Evolutionary conservation across 2,329 filamentous ascomycete genomes (phyloP), one percentile per base, ranked within the genome.

Genomic region (Gliomastix tumulicola): DNA sequence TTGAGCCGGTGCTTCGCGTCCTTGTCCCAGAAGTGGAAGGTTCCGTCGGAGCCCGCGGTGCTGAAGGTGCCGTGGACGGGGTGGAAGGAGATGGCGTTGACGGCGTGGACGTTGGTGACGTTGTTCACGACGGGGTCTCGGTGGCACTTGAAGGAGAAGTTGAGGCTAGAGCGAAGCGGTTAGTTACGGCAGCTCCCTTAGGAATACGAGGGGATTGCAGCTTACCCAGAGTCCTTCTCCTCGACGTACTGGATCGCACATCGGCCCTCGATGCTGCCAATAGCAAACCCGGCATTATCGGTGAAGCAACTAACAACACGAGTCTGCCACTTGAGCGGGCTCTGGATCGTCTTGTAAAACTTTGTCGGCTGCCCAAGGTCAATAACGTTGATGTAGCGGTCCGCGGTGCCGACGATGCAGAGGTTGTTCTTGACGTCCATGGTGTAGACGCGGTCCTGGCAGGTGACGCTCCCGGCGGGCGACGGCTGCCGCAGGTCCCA

Each of bases 91-190:
- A 98, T 98, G 49, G 88, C 84, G 66, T 98, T 98, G 55, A 98
- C 88, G 2, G 88, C 82, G 69, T 89, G 92, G 50, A 97, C 92
- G 54, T 90, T 92, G 50, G 85, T 87, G 45, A 83, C 68, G 61
- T 88, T 89, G 53, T 76, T 77, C 39, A 79, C 66, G 2, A 84
- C 78, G 6, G 79, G 76, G 51, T 95, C 87, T 41, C 92, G 88
- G 62, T 98, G 92, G 64, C 92, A 98, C 65, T 97, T 97, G 79
- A 98, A 98, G 30, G 88, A 95, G 71, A 98, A 98, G 69, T 98
- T 97, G 54, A 82, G 84, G 51, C 81, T 83, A 46, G 3, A 13
- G n/a, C n/a, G 7, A 18, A 23, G 20, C 13, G 35, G 21, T 36
- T 23, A 31, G 15, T 20, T 16, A 28, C n/a, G n/a, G n/a, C n/a